Conservation (phyloP, 148 eudicot genomes). For the Cornus controversa region DNA sequence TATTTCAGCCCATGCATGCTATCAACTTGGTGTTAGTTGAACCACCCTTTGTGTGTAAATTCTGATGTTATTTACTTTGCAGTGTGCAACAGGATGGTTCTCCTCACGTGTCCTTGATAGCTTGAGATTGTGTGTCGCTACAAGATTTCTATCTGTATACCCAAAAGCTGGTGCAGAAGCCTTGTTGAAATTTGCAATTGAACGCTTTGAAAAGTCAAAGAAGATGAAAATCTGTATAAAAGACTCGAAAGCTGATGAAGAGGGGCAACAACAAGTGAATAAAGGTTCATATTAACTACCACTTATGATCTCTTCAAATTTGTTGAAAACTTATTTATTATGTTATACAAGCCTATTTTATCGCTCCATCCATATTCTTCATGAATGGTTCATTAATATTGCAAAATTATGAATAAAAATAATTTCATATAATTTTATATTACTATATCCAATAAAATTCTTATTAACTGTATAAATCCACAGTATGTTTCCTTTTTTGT, state of each 20-base stretch:
- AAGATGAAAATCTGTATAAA: conserved; percentile 34
- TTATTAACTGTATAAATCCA: not conserved
- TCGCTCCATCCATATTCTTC: not conserved
- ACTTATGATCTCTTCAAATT: conserved; percentile 1
- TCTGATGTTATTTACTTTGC: conserved; percentile 15
- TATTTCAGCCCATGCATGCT: not conserved
- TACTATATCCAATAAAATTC: not conserved
- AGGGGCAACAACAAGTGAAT: conserved; percentile 33
- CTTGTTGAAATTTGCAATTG: conserved; percentile 42
- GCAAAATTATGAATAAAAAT: not conserved
- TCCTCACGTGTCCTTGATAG: conserved; percentile 41
- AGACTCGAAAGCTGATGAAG: conserved; percentile 45
- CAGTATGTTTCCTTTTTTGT: not conserved
- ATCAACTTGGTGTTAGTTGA: not conserved
- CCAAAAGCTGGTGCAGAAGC: conserved; percentile 66
- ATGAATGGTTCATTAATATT: not conserved
- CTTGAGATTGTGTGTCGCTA: conserved; percentile 57
- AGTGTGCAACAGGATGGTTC: conserved; percentile 88
- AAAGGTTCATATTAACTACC: conserved; percentile 35
- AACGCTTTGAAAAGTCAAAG: conserved; percentile 66
- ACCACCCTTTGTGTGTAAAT: not conserved
- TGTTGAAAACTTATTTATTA: not conserved
- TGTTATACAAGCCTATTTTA: not conserved
- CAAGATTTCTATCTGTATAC: conserved; percentile 68
- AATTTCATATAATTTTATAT: not conserved